These are phyloP conservation scores for Peronosclerospora sorghi DNA, from an alignment of 352 stramenopile genomes.

Conservation along the genomic window DNA sequence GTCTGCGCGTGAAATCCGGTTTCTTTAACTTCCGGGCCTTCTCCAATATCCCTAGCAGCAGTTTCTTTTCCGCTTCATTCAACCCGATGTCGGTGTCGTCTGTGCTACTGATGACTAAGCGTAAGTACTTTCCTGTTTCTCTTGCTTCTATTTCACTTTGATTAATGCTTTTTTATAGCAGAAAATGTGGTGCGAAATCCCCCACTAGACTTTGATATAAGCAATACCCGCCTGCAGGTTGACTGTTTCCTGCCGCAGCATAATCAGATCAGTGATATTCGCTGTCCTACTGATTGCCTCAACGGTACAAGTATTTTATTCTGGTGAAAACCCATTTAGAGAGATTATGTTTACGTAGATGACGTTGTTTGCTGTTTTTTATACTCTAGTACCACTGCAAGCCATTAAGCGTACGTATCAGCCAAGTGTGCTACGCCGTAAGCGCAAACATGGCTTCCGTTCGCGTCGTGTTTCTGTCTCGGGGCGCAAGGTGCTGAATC, in stretches of 20 bases:
- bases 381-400: slow-evolving; percentile 42
- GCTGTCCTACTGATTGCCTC: slow-evolving; percentile 34
- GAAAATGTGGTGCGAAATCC: slow-evolving; percentile 27
- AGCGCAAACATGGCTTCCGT: slow-evolving; percentile 81
- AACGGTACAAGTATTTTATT: slow-evolving; percentile 20
- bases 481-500: slow-evolving; percentile 68
- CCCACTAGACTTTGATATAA: slow-evolving; percentile 35
- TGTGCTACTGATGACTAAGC: slow-evolving; percentile 16
- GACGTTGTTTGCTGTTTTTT: neutral
- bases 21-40: slow-evolving; percentile 5
- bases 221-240: slow-evolving; percentile 19
- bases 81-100: slow-evolving; percentile 8
- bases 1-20: slow-evolving; percentile 11
- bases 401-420: slow-evolving; percentile 83
- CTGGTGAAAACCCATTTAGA: neutral
- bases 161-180: slow-evolving; percentile 1
- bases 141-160: neutral
- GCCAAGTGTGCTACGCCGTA: slow-evolving; percentile 74
- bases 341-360: neutral
- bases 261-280: slow-evolving; percentile 25
- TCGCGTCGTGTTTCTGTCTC: slow-evolving; percentile 63
- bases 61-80: neutral
- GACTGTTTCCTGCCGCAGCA: slow-evolving; percentile 30
- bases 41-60: slow-evolving; percentile 8
- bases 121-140: slow-evolving; percentile 6